Evolutionary conservation across 2,329 filamentous ascomycete species (phyloP).

Genomic region (Sporothrix humicola): DNA sequence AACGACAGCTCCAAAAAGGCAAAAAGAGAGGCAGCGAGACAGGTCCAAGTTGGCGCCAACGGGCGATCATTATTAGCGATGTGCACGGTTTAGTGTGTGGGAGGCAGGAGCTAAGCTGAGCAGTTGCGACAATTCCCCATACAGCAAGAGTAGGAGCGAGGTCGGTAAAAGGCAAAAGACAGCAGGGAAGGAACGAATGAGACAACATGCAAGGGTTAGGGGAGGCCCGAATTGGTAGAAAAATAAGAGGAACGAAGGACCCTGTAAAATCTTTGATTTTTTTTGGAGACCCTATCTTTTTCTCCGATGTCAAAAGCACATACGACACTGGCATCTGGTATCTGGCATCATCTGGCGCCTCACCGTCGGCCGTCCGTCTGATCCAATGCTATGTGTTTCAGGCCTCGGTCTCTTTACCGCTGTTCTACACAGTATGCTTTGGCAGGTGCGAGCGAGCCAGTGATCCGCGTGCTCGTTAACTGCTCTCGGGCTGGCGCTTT

Average conservation of each 20-base stretch:
- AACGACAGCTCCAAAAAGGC: neutral
- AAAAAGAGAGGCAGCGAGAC: neutral
- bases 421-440: neutral
- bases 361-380: neutral
- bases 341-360: neutral
- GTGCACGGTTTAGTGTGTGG: neutral
- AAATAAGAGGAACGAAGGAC: neutral
- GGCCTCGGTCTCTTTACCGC: neutral
- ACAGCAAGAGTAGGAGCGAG: neutral
- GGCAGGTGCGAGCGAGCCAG: neutral
- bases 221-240: neutral
- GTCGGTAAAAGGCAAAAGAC: no score
- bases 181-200: conserved; percentile 3
- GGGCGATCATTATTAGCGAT: conserved; percentile 29
- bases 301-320: neutral
- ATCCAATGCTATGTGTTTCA: neutral
- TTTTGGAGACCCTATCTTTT: neutral
- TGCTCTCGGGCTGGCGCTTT: conserved; percentile 5
- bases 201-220: neutral
- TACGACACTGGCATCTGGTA: neutral
- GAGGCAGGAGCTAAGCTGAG: conserved; percentile 16
- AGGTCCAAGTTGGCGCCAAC: conserved; percentile 5
- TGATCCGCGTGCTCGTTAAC: neutral
- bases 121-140: conserved; percentile 1
- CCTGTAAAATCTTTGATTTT: neutral